phyloP scores from a whole-genome alignment of 2,329 filamentous ascomycete genomes.

The Fusarium liriodendri region DNA sequence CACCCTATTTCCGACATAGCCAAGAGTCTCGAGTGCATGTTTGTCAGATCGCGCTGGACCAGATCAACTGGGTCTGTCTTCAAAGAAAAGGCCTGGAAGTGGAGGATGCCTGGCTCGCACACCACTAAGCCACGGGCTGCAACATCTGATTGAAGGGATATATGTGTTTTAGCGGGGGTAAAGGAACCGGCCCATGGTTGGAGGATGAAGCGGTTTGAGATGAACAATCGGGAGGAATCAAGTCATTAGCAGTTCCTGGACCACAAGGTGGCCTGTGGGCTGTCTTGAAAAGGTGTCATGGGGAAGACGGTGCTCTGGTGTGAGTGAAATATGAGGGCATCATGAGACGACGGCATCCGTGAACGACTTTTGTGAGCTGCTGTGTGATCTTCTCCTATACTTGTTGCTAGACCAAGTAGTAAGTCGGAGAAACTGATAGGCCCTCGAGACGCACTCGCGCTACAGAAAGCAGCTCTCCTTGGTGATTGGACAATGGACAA shows the following conservation, averaged over 20 bases:
- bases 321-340: not conserved
- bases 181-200: conserved; percentile 3
- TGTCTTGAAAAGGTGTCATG: conserved; percentile 3
- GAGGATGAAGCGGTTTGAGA: conserved; percentile 5
- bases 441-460: conserved; percentile 7
- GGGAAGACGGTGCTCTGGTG: not conserved
- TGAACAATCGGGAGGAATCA: not conserved
- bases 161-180: conserved; percentile 46
- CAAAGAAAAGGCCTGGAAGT: not conserved
- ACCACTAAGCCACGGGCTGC: conserved; percentile 84
- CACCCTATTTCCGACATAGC: not conserved
- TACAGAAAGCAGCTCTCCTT: not conserved
- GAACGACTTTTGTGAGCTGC: not conserved
- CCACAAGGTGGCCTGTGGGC: conserved; percentile 4
- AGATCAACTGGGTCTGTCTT: not conserved
- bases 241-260: conserved; percentile 4
- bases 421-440: not conserved
- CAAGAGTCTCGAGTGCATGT: not conserved
- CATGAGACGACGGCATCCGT: not conserved
- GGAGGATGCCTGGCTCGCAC: conserved; percentile 72
- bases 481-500: not conserved
- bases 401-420: not conserved
- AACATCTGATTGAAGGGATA: conserved; percentile 86
- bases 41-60: not conserved
- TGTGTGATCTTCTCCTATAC: not conserved